phyloP scores from a whole-genome alignment of 1,139 yeast species.

The Yamadazyma dendronema region DNA sequence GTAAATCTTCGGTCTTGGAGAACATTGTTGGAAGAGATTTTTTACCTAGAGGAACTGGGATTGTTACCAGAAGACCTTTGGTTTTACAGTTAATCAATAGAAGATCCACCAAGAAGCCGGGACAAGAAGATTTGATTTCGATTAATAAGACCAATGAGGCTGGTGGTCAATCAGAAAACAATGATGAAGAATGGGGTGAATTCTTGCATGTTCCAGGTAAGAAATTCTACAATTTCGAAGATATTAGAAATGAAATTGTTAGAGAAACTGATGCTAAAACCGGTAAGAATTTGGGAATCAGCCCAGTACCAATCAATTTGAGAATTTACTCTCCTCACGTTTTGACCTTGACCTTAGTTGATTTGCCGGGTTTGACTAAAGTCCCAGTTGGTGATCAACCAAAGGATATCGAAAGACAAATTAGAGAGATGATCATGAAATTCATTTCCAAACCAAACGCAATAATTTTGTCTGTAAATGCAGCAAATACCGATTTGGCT shows the following conservation, averaged over 20 bases:
- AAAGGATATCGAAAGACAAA: constrained; percentile 91
- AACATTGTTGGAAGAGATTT: constrained; percentile 95
- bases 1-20: constrained; percentile 90
- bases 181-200: constrained; percentile 97
- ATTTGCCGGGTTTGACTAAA: constrained; percentile 95
- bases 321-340: constrained; percentile 96
- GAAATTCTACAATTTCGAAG: constrained; percentile 85
- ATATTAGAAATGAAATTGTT: constrained; percentile 86
- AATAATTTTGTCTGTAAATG: constrained; percentile 90
- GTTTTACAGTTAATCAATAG: constrained; percentile 78
- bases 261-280: constrained; percentile 93
- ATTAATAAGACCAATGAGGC: constrained; percentile 37
- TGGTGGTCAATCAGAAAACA: constrained; percentile 64
- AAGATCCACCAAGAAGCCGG: constrained; percentile 36
- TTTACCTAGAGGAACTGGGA: constrained; percentile 93
- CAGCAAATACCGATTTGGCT: constrained; percentile 96
- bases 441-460: constrained; percentile 96
- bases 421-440: constrained; percentile 90
- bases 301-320: constrained; percentile 88
- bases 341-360: constrained; percentile 90
- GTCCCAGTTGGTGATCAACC: constrained; percentile 99
- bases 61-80: constrained; percentile 91
- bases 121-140: constrained; percentile 27
- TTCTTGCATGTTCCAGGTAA: constrained; percentile 90
- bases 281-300: constrained; percentile 89